A percentile compares a stretch with the other conserved stretches of the same genome.
Evolutionary conservation across 495 filamentous ascomycete species (phyloP).

Genomic region (Podospora conica): DNA sequence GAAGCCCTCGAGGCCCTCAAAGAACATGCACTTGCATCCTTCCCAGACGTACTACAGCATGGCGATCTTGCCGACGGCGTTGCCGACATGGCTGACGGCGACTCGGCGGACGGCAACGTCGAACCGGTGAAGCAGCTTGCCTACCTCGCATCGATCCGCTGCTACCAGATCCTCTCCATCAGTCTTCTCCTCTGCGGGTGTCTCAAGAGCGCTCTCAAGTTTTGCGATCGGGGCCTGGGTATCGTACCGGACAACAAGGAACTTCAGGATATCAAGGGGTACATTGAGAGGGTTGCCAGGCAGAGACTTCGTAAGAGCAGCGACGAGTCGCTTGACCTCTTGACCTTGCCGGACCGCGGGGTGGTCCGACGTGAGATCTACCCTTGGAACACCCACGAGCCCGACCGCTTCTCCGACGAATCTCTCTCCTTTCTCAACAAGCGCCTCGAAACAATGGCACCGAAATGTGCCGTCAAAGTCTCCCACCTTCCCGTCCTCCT

Average conservation of each 20-base stretch:
- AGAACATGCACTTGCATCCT: conserved; percentile 22
- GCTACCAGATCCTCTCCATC: conserved; percentile 52
- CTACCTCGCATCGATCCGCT: conserved; percentile 41
- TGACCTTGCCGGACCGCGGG: conserved; percentile 63
- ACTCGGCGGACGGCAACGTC: conserved; percentile 7
- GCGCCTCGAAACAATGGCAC: conserved; percentile 57
- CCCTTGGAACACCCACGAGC: conserved; percentile 88
- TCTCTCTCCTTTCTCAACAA: conserved; percentile 62
- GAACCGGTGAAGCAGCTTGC: conserved; percentile 30
- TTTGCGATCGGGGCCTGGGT: conserved; percentile 50
- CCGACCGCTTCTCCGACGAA: conserved; percentile 68
- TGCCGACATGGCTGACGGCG: conserved; percentile 32
- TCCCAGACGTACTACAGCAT: conserved; percentile 35
- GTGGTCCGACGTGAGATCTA: conserved; percentile 81
- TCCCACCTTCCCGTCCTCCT: conserved; percentile 65
- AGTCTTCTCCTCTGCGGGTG: conserved; percentile 62
- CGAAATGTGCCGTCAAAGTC: conserved; percentile 64
- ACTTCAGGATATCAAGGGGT: conserved; percentile 39
- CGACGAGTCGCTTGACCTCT: conserved; percentile 41
- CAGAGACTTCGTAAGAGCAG: conserved; percentile 36
- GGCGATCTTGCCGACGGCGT: conserved; percentile 35
- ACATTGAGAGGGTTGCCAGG: conserved; percentile 44
- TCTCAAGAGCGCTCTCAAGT: conserved; percentile 62
- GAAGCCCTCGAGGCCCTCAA: conserved; percentile 41
- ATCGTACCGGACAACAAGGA: conserved; percentile 40